phyloP scores from a whole-genome alignment of 2,329 filamentous ascomycete species.

The Trichoderma atrobrunneum region DNA sequence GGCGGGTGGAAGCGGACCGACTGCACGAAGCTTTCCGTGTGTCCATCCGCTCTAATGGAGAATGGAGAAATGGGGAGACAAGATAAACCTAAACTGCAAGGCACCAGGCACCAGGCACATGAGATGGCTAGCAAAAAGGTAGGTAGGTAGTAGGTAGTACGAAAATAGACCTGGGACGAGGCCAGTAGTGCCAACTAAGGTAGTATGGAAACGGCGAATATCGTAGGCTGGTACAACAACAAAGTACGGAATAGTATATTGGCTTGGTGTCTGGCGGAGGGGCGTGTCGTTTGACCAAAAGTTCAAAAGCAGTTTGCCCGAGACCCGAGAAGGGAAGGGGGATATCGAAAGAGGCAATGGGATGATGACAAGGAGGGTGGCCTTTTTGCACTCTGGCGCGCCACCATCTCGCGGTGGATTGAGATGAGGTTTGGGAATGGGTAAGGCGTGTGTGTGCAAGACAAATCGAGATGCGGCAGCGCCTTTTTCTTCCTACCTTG shows the following conservation, averaged over 20 bases:
- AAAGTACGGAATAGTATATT: background rate
- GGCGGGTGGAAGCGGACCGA: background rate
- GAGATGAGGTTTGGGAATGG: background rate
- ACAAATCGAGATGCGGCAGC: slow-evolving; percentile 1
- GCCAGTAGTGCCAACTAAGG: background rate
- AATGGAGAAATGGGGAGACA: background rate
- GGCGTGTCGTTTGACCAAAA: background rate
- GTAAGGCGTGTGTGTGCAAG: background rate
- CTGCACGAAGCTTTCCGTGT: background rate
- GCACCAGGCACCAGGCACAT: slow-evolving; percentile 11
- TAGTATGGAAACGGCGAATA: background rate
- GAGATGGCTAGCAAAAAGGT: background rate
- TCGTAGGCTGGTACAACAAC: background rate
- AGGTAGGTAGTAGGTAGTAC: background rate
- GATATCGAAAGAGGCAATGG: background rate
- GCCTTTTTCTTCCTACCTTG: background rate
- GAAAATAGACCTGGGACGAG: background rate
- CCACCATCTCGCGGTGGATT: background rate
- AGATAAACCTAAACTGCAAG: background rate
- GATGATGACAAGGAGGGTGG: slow-evolving; percentile 13
- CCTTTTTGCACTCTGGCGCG: background rate
- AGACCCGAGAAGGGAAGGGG: background rate
- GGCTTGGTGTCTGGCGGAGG: background rate
- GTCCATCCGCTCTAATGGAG: background rate
- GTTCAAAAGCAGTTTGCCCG: background rate